Percentiles rank a stretch among this genome's conserved stretches.
phyloP scores from a whole-genome alignment of 177 flowering plant genomes.

The Vitis hybrid region DNA sequence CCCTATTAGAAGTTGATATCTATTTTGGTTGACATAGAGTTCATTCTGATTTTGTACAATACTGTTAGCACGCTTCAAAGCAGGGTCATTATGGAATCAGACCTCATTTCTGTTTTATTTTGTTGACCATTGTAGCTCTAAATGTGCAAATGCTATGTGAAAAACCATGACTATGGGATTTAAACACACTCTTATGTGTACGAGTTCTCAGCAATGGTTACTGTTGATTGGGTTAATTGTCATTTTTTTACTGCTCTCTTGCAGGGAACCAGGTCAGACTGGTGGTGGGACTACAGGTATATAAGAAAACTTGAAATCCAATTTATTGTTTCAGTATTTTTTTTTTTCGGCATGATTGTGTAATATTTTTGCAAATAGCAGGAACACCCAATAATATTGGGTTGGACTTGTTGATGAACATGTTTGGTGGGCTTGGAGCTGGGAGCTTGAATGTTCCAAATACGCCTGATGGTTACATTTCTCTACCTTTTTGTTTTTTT shows the following conservation, averaged over 20 bases:
- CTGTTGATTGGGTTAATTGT: neutral
- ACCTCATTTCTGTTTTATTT: too few relatives aligned
- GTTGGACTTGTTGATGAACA: conserved; percentile 77
- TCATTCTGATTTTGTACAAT: neutral
- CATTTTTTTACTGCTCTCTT: conserved; percentile 14
- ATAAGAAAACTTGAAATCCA: neutral
- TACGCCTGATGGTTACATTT: conserved; percentile 54
- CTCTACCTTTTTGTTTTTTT: neutral
- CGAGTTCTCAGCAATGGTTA: too few relatives aligned
- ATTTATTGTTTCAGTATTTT: neutral
- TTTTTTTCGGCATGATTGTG: neutral
- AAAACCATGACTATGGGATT: too few relatives aligned
- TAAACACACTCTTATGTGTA: too few relatives aligned
- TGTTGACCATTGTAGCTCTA: too few relatives aligned
- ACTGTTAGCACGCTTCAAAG: too few relatives aligned
- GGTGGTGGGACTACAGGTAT: conserved; percentile 51
- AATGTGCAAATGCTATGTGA: too few relatives aligned
- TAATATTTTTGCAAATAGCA: conserved; percentile 12
- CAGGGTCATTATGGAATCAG: too few relatives aligned
- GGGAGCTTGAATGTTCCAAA: conserved; percentile 55
- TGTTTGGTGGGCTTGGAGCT: conserved; percentile 91
- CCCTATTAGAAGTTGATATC: neutral
- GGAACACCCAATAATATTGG: conserved; percentile 51
- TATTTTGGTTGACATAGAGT: neutral
- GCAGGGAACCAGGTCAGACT: conserved; percentile 67